Percentiles rank a stretch among this genome's conserved stretches.
Conservation (phyloP, 202 grass and related monocot genomes). For the Cymbopogon flexuosus region DNA sequence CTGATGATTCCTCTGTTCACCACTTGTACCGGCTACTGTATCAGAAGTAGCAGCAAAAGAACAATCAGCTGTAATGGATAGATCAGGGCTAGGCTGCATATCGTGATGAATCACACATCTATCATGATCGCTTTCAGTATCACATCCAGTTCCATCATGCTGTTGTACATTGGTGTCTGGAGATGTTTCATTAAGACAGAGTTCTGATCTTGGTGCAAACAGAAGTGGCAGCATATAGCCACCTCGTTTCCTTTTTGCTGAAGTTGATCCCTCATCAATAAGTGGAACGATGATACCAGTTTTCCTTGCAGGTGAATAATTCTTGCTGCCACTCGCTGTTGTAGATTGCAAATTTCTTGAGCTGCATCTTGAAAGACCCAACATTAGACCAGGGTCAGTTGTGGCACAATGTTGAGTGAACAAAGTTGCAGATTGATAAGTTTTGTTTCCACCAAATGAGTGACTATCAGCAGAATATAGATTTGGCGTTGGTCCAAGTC, state of each 20-base stretch:
- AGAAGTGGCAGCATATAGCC: conserved; percentile 68
- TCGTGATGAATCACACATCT: conserved; percentile 19
- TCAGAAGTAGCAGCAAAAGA: conserved; percentile 54
- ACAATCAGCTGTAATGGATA: conserved; percentile 59
- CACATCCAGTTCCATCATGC: conserved; percentile 30
- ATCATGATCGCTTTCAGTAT: conserved; percentile 21
- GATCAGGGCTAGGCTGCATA: conserved; percentile 49
- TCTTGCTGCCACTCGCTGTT: neutral
- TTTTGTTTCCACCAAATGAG: conserved; percentile 27
- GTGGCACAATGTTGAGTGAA: conserved; percentile 39
- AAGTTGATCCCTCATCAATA: conserved; percentile 83
- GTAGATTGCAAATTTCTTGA: conserved; percentile 34
- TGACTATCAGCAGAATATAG: conserved; percentile 50
- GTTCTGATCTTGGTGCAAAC: conserved; percentile 59
- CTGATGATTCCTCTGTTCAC: conserved; percentile 46
- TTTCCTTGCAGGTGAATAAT: conserved; percentile 33
- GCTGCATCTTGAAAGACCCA: conserved; percentile 50
- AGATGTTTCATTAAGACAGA: conserved; percentile 19
- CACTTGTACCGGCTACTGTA: conserved; percentile 17
- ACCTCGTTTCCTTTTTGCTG: conserved; percentile 72
- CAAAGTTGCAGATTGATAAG: conserved; percentile 42
- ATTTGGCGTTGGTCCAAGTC: conserved; percentile 74
- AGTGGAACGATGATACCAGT: conserved; percentile 41
- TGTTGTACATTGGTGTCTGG: conserved; percentile 28
- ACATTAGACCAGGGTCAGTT: conserved; percentile 46